Conservation (phyloP, 495 filamentous ascomycete genomes). For the Pseudotulostoma volvatum region DNA sequence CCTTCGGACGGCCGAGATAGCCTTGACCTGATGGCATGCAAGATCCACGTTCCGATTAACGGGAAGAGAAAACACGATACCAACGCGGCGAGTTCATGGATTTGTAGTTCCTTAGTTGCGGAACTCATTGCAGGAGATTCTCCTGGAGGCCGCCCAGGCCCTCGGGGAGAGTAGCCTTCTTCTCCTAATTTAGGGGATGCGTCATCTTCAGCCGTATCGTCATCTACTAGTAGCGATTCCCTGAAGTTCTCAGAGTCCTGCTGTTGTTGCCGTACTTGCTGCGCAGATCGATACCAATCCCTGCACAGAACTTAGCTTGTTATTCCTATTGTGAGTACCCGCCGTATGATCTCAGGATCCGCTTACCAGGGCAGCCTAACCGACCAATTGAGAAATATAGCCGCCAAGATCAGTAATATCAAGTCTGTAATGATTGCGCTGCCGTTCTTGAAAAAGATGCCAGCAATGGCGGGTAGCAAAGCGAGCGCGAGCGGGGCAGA, state of each 20-base stretch:
- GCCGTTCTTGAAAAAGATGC: conserved; percentile 73
- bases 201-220: conserved; percentile 4
- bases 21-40: conserved; percentile 57
- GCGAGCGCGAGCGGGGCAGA: conserved; percentile 66
- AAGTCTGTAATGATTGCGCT: conserved; percentile 69
- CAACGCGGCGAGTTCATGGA: conserved; percentile 59
- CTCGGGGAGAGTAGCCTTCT: conserved; percentile 2
- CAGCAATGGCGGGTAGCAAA: conserved; percentile 68
- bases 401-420: conserved; percentile 58
- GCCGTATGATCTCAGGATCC: too few species aligned
- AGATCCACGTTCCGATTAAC: conserved; percentile 55
- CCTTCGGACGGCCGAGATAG: conserved; percentile 73
- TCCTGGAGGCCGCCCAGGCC: conserved; percentile 5
- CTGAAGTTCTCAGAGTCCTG: conserved; percentile 10
- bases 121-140: conserved; percentile 11
- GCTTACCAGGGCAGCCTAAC: conserved; percentile 73
- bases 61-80: conserved; percentile 67
- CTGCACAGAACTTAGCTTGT: too few species aligned
- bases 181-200: conserved; percentile 4
- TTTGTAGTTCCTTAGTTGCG: conserved; percentile 49
- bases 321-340: conserved; percentile 3
- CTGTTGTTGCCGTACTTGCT: conserved; percentile 38
- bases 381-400: conserved; percentile 87
- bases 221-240: too few species aligned
- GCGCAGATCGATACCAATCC: conserved; percentile 82